Evolutionary conservation across 306 rosid species (phyloP).

Genomic region (Prunus mongolica): DNA sequence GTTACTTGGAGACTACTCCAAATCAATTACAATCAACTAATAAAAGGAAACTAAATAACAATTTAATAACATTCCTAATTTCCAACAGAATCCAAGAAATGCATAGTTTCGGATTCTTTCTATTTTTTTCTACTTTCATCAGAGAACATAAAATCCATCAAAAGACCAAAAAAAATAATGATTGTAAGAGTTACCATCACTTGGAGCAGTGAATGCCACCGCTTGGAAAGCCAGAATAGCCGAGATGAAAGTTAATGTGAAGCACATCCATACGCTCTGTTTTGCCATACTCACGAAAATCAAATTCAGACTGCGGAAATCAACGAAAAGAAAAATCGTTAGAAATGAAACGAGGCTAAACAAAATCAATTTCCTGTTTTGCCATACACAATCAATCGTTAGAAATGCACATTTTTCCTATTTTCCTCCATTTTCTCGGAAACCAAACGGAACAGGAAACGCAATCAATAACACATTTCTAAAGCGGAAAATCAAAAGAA

Average conservation of each 20-base stretch:
- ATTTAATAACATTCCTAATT: too few species aligned
- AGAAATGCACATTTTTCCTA: neutral
- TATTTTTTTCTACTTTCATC: neutral
- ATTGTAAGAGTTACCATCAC: slow-evolving; percentile 43
- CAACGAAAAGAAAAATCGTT: neutral
- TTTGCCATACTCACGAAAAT: slow-evolving; percentile 40
- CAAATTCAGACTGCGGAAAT: neutral
- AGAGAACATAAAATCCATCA: neutral
- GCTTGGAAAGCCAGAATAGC: slow-evolving; percentile 39
- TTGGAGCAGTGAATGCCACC: slow-evolving; percentile 41
- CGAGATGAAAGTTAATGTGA: slow-evolving; percentile 33
- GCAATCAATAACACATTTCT: neutral
- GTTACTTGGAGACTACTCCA: too few species aligned
- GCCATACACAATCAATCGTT: too few species aligned
- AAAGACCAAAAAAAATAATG: neutral
- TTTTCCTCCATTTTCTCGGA: slow-evolving; percentile 23
- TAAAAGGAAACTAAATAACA: too few species aligned
- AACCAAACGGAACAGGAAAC: slow-evolving; percentile 12
- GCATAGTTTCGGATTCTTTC: neutral
- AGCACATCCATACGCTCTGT: slow-evolving; percentile 12
- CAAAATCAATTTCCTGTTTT: too few species aligned
- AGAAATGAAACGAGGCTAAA: neutral
- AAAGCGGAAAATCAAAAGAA: neutral
- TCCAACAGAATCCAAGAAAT: neutral
- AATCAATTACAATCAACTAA: too few species aligned